A percentile compares a stretch with the other conserved stretches of the same genome.
Conservation (phyloP, 768 basidiomycete species). For the Ephemerocybe angulata region DNA sequence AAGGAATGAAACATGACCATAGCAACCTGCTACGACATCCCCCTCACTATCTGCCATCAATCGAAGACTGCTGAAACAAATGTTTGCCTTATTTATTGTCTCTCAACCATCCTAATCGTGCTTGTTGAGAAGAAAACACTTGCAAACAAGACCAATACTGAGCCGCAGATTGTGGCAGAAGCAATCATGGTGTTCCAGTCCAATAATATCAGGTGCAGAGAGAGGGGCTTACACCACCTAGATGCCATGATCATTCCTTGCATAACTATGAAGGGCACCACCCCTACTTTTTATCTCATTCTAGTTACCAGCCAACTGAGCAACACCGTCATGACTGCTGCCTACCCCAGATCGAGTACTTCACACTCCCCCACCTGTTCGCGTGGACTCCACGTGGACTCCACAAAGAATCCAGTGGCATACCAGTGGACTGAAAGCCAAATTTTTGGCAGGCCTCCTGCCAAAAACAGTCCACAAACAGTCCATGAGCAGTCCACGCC, state of each 20-base stretch:
- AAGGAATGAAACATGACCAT: neutral
- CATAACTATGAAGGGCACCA: slow-evolving; percentile 32
- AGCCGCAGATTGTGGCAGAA: slow-evolving; percentile 23
- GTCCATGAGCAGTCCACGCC: too few species aligned
- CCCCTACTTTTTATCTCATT: slow-evolving; percentile 32
- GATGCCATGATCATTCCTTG: slow-evolving; percentile 27
- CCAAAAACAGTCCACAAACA: too few species aligned
- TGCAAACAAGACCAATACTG: slow-evolving; percentile 12
- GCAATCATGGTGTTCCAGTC: slow-evolving; percentile 29
- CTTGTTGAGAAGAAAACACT: slow-evolving; percentile 4
- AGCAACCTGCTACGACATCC: neutral
- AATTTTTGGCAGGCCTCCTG: too few species aligned
- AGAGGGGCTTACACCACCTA: slow-evolving; percentile 13
- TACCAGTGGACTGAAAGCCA: too few species aligned
- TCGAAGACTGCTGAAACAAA: neutral
- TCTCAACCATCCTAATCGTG: neutral
- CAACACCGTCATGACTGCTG: slow-evolving; percentile 18
- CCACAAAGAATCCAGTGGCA: too few species aligned
- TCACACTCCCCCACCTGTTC: too few species aligned
- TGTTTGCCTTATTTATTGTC: neutral
- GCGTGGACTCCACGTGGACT: too few species aligned
- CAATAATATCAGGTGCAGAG: slow-evolving; percentile 23
- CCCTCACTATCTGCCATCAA: neutral
- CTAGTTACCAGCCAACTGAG: slow-evolving; percentile 28
- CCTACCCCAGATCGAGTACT: too few species aligned